Conservation (phyloP, 2,329 filamentous ascomycete genomes). For the Lachnellula suecica region DNA sequence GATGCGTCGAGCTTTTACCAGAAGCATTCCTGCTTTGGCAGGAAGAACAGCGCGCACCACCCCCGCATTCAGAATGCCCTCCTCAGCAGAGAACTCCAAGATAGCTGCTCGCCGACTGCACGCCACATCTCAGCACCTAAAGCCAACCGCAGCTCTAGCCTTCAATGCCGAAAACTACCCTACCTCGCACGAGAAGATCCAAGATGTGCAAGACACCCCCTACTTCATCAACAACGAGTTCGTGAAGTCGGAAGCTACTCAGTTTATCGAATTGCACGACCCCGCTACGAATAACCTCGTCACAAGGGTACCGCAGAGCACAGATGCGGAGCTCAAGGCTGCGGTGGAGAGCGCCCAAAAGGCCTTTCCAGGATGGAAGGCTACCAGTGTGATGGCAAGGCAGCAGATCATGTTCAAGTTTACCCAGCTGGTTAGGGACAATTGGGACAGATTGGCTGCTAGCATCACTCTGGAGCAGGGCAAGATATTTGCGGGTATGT, state of each 20-base stretch:
- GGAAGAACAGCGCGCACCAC: slow-evolving; percentile 24
- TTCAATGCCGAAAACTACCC: slow-evolving; percentile 63
- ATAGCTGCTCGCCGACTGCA: slow-evolving; percentile 53
- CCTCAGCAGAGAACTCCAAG: slow-evolving; percentile 24
- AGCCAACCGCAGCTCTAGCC: slow-evolving; percentile 51
- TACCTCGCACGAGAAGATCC: slow-evolving; percentile 69
- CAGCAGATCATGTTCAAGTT: slow-evolving; percentile 91
- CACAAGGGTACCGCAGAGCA: slow-evolving; percentile 80
- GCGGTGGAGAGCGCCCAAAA: slow-evolving; percentile 73
- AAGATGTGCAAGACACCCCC: slow-evolving; percentile 67
- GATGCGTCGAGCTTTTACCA: slow-evolving; percentile 32
- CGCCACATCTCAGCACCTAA: slow-evolving; percentile 55
- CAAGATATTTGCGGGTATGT: slow-evolving; percentile 69
- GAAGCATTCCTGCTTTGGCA: slow-evolving; percentile 27
- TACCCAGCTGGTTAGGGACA: slow-evolving; percentile 74
- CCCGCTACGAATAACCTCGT: slow-evolving; percentile 85
- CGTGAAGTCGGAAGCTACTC: slow-evolving; percentile 61
- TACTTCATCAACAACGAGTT: slow-evolving; percentile 85
- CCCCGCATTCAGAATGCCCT: slow-evolving; percentile 28
- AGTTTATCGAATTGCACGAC: slow-evolving; percentile 79
- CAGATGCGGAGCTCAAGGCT: slow-evolving; percentile 71
- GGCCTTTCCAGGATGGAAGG: slow-evolving; percentile 73
- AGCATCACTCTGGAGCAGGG: slow-evolving; percentile 87
- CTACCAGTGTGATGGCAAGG: slow-evolving; percentile 68
- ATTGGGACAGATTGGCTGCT: slow-evolving; percentile 81